Evolutionary conservation across 208 protist species (phyloP), one percentile per base, ranked within the genome.

Genomic region (Crithidia brevicula): DNA sequence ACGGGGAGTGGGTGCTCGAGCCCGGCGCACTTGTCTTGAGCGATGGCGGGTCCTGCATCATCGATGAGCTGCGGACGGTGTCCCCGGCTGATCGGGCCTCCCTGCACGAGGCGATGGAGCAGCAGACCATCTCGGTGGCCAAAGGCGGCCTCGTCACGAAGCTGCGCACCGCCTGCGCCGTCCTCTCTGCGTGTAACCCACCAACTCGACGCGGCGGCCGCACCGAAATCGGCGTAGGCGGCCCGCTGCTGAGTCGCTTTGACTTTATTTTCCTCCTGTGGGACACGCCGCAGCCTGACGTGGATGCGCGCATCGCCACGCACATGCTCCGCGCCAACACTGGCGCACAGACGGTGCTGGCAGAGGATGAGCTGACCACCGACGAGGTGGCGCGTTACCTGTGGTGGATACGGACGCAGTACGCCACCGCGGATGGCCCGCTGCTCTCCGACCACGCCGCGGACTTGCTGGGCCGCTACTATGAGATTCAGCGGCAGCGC

Each of bases 41-140:
- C 40, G 98, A 99, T 79, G 98, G 98, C 45, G 98, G 98, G 27
- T 60, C 98, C 22, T 99, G 98, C 83, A 97, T 98, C 74, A 99
- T 99, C 54, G 98, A 99, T 70, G 98, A 99, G 77, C 98, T 99
- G 66, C 89, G 89, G 59, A 95, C 92, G 18, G 98, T 99, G n/a
- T 90, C 94, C 16, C 82, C 96, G 13, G 81, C 91, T 31, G 98
- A 99, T 70, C 82, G 97, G 30, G 85, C 91, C 10, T 90, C 98
- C 7, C 96, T 99, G 40, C 98, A 99, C 73, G 98, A 99, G 83
- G 97, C 98, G 13, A 99, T 99, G 98, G 98, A 99, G 82, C 98
- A 99, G 77, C 98, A 99, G 82, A 99, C 97, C 6, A 88, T 99
- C 47, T 97, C 89, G 28, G 90, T 98, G 13, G 95, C 92, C 18